Base-by-base conservation (phyloP, 2,329 filamentous ascomycete genomes). In the Pestalotiopsis sp. region DNA sequence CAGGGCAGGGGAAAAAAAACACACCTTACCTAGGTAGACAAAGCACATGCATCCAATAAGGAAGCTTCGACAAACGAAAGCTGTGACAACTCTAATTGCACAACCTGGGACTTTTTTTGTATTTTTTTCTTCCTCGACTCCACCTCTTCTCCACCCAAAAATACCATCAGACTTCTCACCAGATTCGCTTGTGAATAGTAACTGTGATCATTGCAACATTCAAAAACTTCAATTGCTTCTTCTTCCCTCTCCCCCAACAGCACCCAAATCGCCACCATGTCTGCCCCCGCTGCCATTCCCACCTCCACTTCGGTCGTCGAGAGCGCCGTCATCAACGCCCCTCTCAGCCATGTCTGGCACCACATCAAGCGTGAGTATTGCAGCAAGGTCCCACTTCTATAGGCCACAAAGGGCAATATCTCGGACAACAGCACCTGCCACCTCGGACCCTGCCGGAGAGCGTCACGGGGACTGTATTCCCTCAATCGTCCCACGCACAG, bases 271-370 rank as follows among this genome's bases (percentile, higher is more conserved):
- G 66, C 61, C 61, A 76, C 68, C 72, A 82, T 83, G 80, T 82
- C 80, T 38, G 17, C 52, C 31, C 25, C 52, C 27, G 27, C 52
- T 27, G 56, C 65, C 17, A 91, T 92, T 77, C 90, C 90, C 70
- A 92, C 90, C 57, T 89, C 89, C 69, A 91, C 89, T 75, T 90
- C 87, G 31, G 89, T 92, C 75, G 82, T 85, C 74, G 90, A 92
- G 82, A 89, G 87, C 68, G 85, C 88, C 76, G 89, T 93, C 80
- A 92, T 93, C 81, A 85, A 88, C 74, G 90, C 90, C 49, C 87
- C 88, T 41, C 86, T 92, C 78, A 85, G 86, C 75, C 80, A 87
- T 73, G 90, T 92, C 78, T 93, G 91, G 91, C 91, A 93, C 83
- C 84, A 89, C 75, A 90, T 93, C 87, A 93, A 93, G 85, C 88